These are phyloP conservation scores for Theileria equi DNA, from an alignment of 169 alveolate species.

Conservation along the genomic window DNA sequence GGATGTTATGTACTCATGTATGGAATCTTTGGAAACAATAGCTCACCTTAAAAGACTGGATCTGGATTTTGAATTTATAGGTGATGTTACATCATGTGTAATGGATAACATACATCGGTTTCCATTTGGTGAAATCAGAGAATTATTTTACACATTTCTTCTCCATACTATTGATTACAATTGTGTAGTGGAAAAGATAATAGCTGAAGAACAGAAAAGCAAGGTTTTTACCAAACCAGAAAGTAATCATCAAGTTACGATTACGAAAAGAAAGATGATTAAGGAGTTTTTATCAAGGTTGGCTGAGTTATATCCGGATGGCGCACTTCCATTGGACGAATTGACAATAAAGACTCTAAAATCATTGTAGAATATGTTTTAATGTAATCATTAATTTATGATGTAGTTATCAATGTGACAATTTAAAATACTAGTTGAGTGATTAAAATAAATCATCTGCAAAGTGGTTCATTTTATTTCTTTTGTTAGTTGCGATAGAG, in stretches of 20 bases:
- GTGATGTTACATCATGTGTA: conserved; percentile 1
- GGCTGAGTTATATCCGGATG: neutral
- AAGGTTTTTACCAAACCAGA: conserved; percentile 38
- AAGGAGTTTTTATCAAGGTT: conserved; percentile 3
- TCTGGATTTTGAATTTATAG: neutral
- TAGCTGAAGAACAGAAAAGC: conserved; percentile 7
- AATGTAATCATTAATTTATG: too few species aligned
- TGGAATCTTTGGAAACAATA: conserved; percentile 12
- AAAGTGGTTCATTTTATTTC: too few species aligned
- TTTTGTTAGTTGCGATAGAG: too few species aligned
- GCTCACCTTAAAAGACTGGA: neutral
- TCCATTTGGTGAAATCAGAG: conserved; percentile 56
- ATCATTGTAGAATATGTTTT: too few species aligned
- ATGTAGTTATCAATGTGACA: too few species aligned
- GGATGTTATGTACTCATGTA: neutral
- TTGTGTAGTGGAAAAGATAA: neutral
- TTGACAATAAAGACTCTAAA: neutral
- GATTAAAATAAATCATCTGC: too few species aligned
- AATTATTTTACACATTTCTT: conserved; percentile 13
- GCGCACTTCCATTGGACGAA: neutral
- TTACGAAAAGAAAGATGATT: conserved; percentile 42
- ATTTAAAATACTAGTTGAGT: too few species aligned
- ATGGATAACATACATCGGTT: conserved; percentile 10
- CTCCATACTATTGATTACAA: conserved; percentile 3
- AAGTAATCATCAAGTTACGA: conserved; percentile 24